These are phyloP conservation scores for Plectosphaerella plurivora DNA, from an alignment of 2,329 filamentous ascomycete genomes.

Conservation along the genomic window DNA sequence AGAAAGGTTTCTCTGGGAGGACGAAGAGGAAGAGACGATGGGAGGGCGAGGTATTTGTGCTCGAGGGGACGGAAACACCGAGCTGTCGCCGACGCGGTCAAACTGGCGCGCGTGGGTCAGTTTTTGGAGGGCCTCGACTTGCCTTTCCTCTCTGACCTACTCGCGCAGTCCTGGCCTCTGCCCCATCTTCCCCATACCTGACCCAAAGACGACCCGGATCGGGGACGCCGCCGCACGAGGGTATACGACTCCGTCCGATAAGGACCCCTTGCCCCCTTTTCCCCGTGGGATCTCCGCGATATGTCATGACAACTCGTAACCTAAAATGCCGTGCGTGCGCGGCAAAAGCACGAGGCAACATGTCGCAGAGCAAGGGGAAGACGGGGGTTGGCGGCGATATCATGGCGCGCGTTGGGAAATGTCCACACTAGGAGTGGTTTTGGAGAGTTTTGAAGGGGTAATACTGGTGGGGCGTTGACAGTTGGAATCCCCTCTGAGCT, in stretches of 20 bases:
- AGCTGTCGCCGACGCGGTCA: too few species aligned
- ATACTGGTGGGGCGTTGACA: neutral
- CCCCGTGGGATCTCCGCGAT: neutral
- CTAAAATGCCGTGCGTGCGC: neutral
- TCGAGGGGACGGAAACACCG: too few species aligned
- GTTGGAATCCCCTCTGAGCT: neutral
- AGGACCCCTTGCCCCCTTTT: neutral
- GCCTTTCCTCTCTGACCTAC: too few species aligned
- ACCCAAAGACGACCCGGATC: neutral
- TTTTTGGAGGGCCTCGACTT: too few species aligned
- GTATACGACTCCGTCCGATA: neutral
- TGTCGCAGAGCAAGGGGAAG: neutral
- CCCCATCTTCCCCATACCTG: neutral
- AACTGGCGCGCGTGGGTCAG: too few species aligned
- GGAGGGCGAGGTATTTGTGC: too few species aligned
- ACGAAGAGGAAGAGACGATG: neutral
- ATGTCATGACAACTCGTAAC: neutral
- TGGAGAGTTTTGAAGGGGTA: neutral
- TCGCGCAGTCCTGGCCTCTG: too few species aligned
- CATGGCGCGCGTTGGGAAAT: neutral
- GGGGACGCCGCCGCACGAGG: neutral
- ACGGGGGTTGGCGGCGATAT: neutral
- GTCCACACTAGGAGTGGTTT: too few species aligned
- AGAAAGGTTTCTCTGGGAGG: neutral
- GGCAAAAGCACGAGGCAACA: neutral